Evolutionary conservation across 345 rosid species (phyloP).

Genomic region (Xanthoceras sorbifolium): DNA sequence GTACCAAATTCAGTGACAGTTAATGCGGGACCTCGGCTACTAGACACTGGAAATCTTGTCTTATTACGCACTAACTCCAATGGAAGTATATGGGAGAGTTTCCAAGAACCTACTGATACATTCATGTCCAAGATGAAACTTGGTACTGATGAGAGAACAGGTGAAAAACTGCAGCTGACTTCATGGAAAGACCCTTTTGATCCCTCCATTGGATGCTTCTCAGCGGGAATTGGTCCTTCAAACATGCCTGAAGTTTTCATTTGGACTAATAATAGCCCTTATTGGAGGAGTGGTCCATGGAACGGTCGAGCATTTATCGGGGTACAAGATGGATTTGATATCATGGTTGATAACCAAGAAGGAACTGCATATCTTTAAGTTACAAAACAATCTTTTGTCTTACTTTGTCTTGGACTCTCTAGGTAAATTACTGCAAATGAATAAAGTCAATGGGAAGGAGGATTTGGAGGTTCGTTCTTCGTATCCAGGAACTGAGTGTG

Average conservation of each 20-base stretch:
- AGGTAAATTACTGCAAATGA: constrained; percentile 27
- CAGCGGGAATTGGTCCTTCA: constrained; percentile 32
- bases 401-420: constrained; percentile 28
- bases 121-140: constrained; percentile 42
- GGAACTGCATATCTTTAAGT: constrained; percentile 21
- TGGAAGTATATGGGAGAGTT: constrained; percentile 59
- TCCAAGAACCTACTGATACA: constrained; percentile 37
- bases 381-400: constrained; percentile 5
- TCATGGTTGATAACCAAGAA: constrained; percentile 18
- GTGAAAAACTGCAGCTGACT: constrained; percentile 30
- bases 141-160: constrained; percentile 26
- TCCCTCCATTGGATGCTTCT: constrained; percentile 53
- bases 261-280: constrained; percentile 41
- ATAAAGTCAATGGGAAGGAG: constrained; percentile 17
- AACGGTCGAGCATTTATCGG: constrained; percentile 44
- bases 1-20: constrained; percentile 18
- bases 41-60: constrained; percentile 49
- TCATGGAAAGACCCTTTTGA: constrained; percentile 54
- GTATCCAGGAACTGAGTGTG: constrained; percentile 30
- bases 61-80: constrained; percentile 26
- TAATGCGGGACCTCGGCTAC: background rate
- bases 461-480: constrained; percentile 18
- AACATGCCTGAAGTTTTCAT: constrained; percentile 36
- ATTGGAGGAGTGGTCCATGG: constrained; percentile 69
- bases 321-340: constrained; percentile 27